These are phyloP conservation scores for Musa schizocarpa DNA, from an alignment of 176 grass and related monocot genomes.

Conservation along the genomic window DNA sequence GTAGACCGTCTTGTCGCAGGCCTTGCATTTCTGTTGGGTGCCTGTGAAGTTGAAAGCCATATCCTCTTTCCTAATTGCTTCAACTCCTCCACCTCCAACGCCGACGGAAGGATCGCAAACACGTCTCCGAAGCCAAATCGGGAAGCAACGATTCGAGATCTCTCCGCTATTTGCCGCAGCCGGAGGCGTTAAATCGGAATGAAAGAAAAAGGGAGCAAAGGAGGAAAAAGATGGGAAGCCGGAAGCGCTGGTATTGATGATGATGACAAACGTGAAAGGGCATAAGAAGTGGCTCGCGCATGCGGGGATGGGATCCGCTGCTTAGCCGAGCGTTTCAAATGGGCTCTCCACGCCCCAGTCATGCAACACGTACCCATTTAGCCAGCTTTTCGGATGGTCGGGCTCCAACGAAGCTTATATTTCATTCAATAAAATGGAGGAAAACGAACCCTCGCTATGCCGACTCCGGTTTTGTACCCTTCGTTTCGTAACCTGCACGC, in stretches of 20 bases:
- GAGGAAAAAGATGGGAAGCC: not conserved
- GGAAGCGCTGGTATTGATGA: not conserved
- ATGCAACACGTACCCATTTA: no score
- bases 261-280: not conserved
- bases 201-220: not conserved
- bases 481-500: no score
- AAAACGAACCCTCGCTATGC: no score
- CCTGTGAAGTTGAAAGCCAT: constrained; percentile 11
- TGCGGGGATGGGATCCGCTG: not conserved
- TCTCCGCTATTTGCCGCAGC: not conserved
- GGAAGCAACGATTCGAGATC: not conserved
- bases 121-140: not conserved
- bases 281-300: not conserved
- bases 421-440: no score
- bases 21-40: constrained; percentile 19
- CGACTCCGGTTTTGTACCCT: no score
- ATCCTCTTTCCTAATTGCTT: not conserved
- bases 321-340: not conserved
- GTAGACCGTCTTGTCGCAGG: constrained; percentile 18
- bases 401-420: no score
- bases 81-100: not conserved
- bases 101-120: not conserved
- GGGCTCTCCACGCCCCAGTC: no score
- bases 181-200: not conserved
- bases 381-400: no score